These are phyloP conservation scores for Blastosporella zonata DNA, from an alignment of 1,284 basidiomycete species.

Conservation along the genomic window DNA sequence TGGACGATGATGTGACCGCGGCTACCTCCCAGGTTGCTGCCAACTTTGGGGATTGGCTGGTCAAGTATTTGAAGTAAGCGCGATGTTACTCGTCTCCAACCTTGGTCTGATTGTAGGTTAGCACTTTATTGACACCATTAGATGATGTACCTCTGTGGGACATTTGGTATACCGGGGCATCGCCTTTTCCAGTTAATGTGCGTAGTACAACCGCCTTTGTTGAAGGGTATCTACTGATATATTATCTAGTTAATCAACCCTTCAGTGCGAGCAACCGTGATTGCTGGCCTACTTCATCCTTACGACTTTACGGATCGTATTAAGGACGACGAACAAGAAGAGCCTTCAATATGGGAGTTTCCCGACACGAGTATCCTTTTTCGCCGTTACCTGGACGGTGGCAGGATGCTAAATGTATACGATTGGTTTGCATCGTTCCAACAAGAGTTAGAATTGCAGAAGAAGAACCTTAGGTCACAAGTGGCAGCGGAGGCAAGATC, in stretches of 20 bases:
- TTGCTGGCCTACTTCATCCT: conserved; percentile 60
- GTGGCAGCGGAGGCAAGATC: conserved; percentile 7
- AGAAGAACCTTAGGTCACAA: conserved; percentile 22
- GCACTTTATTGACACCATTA: conserved; percentile 40
- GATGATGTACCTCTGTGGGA: conserved; percentile 59
- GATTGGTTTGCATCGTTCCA: conserved; percentile 79
- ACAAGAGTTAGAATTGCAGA: conserved; percentile 56
- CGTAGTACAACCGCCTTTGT: conserved; percentile 14
- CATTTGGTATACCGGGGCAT: conserved; percentile 66
- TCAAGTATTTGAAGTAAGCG: conserved; percentile 48
- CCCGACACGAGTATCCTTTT: conserved; percentile 77
- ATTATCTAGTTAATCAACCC: conserved; percentile 51
- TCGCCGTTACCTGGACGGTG: conserved; percentile 68
- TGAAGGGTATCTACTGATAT: not conserved
- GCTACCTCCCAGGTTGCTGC: conserved; percentile 16
- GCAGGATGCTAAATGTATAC: conserved; percentile 75
- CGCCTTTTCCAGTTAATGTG: conserved; percentile 66
- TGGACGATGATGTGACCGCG: conserved; percentile 16
- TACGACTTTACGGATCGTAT: conserved; percentile 39
- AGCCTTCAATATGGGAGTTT: conserved; percentile 42
- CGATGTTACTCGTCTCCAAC: not conserved
- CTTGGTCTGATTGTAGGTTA: conserved; percentile 22
- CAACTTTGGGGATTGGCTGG: conserved; percentile 44
- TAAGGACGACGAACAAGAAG: conserved; percentile 10
- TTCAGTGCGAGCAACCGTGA: conserved; percentile 47